Evolutionary conservation across 768 basidiomycete genomes (phyloP).

Genomic region (Collybia sordida): DNA sequence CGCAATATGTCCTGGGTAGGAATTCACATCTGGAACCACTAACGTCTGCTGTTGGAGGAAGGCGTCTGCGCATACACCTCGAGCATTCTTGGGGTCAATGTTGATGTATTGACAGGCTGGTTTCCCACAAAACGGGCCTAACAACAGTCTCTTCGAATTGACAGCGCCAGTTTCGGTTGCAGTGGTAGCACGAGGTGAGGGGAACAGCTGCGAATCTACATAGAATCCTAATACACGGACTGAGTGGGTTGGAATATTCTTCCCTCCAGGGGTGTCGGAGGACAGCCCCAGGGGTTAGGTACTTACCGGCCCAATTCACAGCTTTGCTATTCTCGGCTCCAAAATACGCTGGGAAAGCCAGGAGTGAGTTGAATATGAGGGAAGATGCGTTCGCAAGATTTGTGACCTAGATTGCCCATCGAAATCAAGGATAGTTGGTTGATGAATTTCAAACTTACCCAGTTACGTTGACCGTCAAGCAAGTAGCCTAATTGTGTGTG

Average conservation of each 20-base stretch:
- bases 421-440: neutral
- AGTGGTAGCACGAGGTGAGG: conserved; percentile 32
- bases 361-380: conserved; percentile 75
- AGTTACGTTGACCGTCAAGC: conserved; percentile 67
- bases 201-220: conserved; percentile 64
- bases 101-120: conserved; percentile 89
- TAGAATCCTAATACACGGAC: conserved; percentile 74
- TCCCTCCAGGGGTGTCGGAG: neutral
- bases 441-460: conserved; percentile 51
- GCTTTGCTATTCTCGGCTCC: conserved; percentile 59
- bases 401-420: conserved; percentile 56
- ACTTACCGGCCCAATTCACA: conserved; percentile 94
- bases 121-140: conserved; percentile 88
- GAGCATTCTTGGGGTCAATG: conserved; percentile 43
- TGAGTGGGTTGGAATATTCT: neutral
- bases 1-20: conserved; percentile 90
- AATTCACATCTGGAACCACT: conserved; percentile 75
- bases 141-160: conserved; percentile 43
- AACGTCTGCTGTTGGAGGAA: conserved; percentile 57
- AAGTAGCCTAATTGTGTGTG: conserved; percentile 59
- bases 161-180: conserved; percentile 12
- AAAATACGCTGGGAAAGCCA: conserved; percentile 64
- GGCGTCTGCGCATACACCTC: conserved; percentile 87
- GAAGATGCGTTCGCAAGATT: conserved; percentile 85
- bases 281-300: neutral